A percentile compares a stretch with the other conserved stretches of the same genome.
These are phyloP conservation scores for Phaffomyces antillensis DNA, from an alignment of 805 yeast genomes.

Conservation along the genomic window DNA sequence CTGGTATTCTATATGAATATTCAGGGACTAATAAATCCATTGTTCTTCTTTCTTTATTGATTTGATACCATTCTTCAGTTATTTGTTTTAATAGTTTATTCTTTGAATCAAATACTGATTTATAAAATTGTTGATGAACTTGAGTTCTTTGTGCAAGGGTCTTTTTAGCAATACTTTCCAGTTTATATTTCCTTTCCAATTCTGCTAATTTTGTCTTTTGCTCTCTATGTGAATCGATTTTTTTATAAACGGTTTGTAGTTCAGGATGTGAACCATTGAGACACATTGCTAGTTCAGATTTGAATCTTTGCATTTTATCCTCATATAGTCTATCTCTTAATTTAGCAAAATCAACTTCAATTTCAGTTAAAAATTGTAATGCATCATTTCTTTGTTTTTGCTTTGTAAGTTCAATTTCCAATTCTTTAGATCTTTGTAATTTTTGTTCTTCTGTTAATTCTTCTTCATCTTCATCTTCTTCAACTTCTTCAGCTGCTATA, in stretches of 20 bases:
- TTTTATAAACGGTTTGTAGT: slow-evolving; percentile 59
- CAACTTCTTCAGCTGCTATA: too few relatives aligned
- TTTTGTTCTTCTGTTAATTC: slow-evolving; percentile 20
- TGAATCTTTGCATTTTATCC: slow-evolving; percentile 69
- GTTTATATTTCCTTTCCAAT: slow-evolving; percentile 51
- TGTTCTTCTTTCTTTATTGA: slow-evolving; percentile 79
- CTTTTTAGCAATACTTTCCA: slow-evolving; percentile 72
- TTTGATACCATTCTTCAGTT: slow-evolving; percentile 85
- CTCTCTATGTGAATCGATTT: slow-evolving; percentile 68
- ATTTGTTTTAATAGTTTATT: slow-evolving; percentile 59
- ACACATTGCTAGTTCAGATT: slow-evolving; percentile 82
- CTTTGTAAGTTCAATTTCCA: slow-evolving; percentile 19
- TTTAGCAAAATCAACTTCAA: slow-evolving; percentile 82
- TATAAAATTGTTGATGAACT: slow-evolving; percentile 77
- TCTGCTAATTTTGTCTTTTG: slow-evolving; percentile 50
- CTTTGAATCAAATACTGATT: slow-evolving; percentile 60
- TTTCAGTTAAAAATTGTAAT: slow-evolving; percentile 62
- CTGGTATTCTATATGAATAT: slow-evolving; percentile 34
- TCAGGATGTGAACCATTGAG: slow-evolving; percentile 90
- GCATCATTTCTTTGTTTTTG: slow-evolving; percentile 53
- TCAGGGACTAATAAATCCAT: slow-evolving; percentile 58
- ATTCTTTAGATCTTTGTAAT: slow-evolving; percentile 15
- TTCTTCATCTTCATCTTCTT: slow-evolving; percentile 19
- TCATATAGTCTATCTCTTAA: slow-evolving; percentile 79
- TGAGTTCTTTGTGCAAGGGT: slow-evolving; percentile 73